phyloP scores from a whole-genome alignment of 345 rosid species.

The Brassica nigra region DNA sequence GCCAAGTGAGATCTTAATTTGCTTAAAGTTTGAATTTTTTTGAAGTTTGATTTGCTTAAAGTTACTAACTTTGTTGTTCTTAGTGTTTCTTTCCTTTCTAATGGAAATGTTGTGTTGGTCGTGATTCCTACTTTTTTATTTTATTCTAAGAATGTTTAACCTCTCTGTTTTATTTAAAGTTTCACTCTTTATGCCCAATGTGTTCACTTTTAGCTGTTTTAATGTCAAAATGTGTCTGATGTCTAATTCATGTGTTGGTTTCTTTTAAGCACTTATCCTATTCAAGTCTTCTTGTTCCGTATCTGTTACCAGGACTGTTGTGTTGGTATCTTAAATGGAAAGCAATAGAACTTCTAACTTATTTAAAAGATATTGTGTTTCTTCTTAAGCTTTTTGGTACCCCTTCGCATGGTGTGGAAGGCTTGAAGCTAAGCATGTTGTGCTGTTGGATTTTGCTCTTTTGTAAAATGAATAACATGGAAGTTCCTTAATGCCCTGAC shows the following conservation, averaged over 20 bases:
- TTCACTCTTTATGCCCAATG: not conserved
- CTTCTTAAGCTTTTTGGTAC: not conserved
- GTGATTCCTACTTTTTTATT: slow-evolving; percentile 12
- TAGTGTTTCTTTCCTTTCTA: not conserved
- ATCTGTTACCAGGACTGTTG: not conserved
- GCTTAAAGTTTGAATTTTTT: not conserved
- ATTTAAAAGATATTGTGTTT: not conserved
- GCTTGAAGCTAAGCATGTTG: not conserved
- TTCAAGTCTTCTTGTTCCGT: slow-evolving; percentile 7
- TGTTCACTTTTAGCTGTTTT: not conserved
- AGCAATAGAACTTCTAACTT: not conserved
- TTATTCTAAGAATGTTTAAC: not conserved
- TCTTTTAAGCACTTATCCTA: not conserved
- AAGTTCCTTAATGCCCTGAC: not conserved
- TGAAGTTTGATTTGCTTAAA: not conserved
- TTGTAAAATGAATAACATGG: not conserved
- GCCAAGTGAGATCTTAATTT: slow-evolving; percentile 67
- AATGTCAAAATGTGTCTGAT: not conserved
- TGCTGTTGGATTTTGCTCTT: not conserved
- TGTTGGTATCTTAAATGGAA: not conserved
- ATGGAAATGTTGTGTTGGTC: slow-evolving; percentile 15
- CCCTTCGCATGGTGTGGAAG: not conserved
- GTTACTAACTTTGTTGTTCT: slow-evolving; percentile 33
- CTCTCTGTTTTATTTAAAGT: not conserved
- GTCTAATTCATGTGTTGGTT: not conserved